A percentile compares a stretch with the other conserved stretches of the same genome.
Evolutionary conservation across 139 green algal genomes (phyloP).

Genomic region (Chlamydomonas applanata): DNA sequence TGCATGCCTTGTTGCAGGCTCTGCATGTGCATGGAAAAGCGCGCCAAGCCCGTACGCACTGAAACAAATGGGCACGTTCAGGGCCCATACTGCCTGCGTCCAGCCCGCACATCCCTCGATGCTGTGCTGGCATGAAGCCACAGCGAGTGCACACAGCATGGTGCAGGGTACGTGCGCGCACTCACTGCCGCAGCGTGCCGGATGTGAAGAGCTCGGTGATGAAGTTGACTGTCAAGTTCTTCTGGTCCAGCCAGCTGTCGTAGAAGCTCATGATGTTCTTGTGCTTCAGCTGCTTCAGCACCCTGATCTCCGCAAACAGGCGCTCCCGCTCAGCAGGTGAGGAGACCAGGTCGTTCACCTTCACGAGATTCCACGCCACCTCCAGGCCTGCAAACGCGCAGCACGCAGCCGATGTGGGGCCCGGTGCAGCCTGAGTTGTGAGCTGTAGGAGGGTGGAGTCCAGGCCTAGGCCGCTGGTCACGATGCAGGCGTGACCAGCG

Average conservation of each 20-base stretch:
- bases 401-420: background rate
- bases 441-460: no score
- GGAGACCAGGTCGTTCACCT: constrained; percentile 60
- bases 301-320: constrained; percentile 92
- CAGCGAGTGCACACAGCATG: no score
- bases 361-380: constrained; percentile 98
- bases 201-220: constrained; percentile 99
- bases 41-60: no score
- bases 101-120: no score
- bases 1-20: background rate
- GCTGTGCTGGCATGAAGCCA: no score
- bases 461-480: no score
- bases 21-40: no score
- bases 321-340: constrained; percentile 75
- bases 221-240: constrained; percentile 94
- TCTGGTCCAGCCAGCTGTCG: constrained; percentile 91
- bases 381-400: constrained; percentile 16
- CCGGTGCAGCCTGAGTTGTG: background rate
- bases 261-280: constrained; percentile 98
- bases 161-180: no score
- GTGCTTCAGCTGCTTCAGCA: constrained; percentile 97
- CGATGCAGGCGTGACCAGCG: no score
- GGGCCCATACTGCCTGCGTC: no score
- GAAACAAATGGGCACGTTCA: no score
- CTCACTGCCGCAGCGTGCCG: constrained; percentile 93